Percentiles rank a stretch among this genome's conserved stretches.
Evolutionary conservation across 2,329 filamentous ascomycete species (phyloP).

Genomic region (Pseudogymnoascus sp.): DNA sequence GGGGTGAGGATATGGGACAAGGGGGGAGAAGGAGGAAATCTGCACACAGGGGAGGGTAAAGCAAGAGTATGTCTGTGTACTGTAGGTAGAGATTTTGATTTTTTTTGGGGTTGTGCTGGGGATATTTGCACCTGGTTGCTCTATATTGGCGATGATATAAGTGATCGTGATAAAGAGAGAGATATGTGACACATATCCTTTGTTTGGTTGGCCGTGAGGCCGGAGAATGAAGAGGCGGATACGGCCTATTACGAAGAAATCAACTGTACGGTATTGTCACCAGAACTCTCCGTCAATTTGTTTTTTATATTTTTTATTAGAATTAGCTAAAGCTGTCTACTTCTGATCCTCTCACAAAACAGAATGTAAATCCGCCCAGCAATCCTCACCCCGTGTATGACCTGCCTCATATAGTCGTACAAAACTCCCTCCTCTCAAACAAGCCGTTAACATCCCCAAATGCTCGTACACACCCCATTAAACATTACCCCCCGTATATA

Average conservation of each 20-base stretch:
- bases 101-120: not conserved
- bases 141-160: not conserved
- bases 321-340: constrained; percentile 6
- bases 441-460: not conserved
- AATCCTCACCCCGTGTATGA: not conserved
- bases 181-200: too few species aligned
- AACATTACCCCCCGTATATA: not conserved
- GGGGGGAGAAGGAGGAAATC: not conserved
- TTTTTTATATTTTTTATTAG: not conserved
- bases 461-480: not conserved
- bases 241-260: not conserved
- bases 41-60: not conserved
- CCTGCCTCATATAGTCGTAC: not conserved
- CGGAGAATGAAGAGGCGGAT: too few species aligned
- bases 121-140: not conserved
- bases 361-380: not conserved
- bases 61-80: not conserved
- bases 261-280: not conserved
- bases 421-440: not conserved
- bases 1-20: not conserved
- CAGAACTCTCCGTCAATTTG: too few species aligned
- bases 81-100: constrained; percentile 3
- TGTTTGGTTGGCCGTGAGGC: too few species aligned
- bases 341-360: not conserved
- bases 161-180: too few species aligned